Evolutionary conservation across 805 yeast species (phyloP), one percentile per base, ranked within the genome.

Genomic region (Kuraishia floccosa): DNA sequence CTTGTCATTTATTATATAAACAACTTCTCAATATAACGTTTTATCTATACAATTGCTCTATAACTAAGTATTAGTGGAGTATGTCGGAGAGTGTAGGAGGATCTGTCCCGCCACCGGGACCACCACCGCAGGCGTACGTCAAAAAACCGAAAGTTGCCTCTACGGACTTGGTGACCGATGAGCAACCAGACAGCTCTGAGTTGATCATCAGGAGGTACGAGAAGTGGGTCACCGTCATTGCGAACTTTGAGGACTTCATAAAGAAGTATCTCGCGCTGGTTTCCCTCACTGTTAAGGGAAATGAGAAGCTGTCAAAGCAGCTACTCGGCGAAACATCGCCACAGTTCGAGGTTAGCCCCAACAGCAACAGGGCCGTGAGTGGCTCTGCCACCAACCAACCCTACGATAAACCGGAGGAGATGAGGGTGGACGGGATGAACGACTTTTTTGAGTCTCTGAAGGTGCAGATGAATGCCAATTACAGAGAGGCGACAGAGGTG

Each of bases 401-500:
- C 19, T 19, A 17, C 10, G 21, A 17, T n/a, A 24, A 17, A 5
- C 13, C 28, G 17, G 27, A 27, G 17, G n/a, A 5, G 23, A 12
- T n/a, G 13, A 24, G 17, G 7, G 12, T 11, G 6, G 25, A 25
- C 13, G 31, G 31, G n/a, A 27, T 56, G 17, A 54, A 50, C 32
- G 43, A 37, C 11, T 54, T 54, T 34, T 31, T 54, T 15, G 47
- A 44, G 17, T 24, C 43, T 4, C 34, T 55, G 24, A 39, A 48
- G 24, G 18, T 33, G n/a, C 36, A 43, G 17, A 34, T 49, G 22
- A 65, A 61, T 22, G 37, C 35, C 9, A 40, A 60, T 19, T 40
- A 54, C 31, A 51, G 47, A 30, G 48, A 56, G 26, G 50, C 65
- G 7, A 32, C 33, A 4, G 64, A 64, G 27, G 50, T 60, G n/a